Base-by-base conservation (phyloP, 148 eudicot species). In the Limonium bicolor region DNA sequence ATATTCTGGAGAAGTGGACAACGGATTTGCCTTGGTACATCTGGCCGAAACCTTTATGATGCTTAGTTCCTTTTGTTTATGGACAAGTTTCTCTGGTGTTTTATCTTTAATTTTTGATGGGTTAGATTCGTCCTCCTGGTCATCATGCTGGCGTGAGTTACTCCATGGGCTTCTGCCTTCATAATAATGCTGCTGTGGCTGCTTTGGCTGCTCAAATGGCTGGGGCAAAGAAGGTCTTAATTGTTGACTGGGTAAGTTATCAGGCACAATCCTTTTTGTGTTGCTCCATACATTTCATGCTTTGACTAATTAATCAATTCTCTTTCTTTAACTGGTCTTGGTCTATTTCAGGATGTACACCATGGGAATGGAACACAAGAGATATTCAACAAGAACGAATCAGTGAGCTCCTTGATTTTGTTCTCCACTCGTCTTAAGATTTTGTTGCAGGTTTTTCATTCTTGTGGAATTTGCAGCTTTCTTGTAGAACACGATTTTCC, bases 341-440 rank as follows among this genome's bases (percentile, higher is more conserved):
- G 35, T n/a, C 24, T 48, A 36, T 64, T 40, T 53, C 72, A 90
- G 99, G 99, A 90, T 67, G 99, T 90, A 38, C 99, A 90, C 64
- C 99, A 90, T 59, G 99, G 99, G 52, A 90, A 90, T 62, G 99
- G 99, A 36, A 85, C 99, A 5, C 99, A 90, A 71, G 99, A 90
- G 69, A 81, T 90, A 54, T 90, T 85, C 63, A 74, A 85, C 11
- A 69, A 46, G 59, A 73, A 63, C 79, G 85, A 71, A 59, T 78
- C 94, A 74, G 99, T 90, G 59, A 65, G 81, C 57, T 42, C 38
- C 34, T 14, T 20, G 22, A 28, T 27, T 22, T 22, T 46, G 28
- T 17, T n/a, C n/a, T n/a, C n/a, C n/a, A n/a, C n/a, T n/a, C n/a
- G n/a, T n/a, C n/a, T n/a, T n/a, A n/a, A n/a, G n/a, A n/a, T n/a